Conservation (phyloP, 768 basidiomycete species). For the Russula dissimulans region DNA sequence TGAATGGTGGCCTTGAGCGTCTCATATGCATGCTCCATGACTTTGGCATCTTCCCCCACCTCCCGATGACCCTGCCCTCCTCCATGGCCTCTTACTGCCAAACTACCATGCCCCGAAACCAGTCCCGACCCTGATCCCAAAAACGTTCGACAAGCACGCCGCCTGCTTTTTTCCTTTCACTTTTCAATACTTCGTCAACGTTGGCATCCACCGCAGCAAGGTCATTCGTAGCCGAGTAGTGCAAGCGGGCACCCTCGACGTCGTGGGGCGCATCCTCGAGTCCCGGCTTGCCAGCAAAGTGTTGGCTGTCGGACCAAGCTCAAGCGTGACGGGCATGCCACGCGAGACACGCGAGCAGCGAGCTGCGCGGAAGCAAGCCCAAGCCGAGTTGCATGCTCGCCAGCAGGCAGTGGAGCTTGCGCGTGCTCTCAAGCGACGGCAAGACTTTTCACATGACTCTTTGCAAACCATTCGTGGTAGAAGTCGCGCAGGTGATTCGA, state of each 20-base stretch:
- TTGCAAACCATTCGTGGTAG: constrained; percentile 12
- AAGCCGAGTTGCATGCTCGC: constrained; percentile 45
- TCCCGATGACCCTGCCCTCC: constrained; percentile 63
- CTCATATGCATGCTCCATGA: constrained; percentile 87
- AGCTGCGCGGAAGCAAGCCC: constrained; percentile 48
- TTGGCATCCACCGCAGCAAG: constrained; percentile 92
- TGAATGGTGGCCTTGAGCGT: too few species aligned
- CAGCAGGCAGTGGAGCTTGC: constrained; percentile 52
- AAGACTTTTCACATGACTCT: constrained; percentile 10
- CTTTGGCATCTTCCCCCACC: constrained; percentile 77
- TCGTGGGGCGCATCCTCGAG: constrained; percentile 89
- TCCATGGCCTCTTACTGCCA: constrained; percentile 72
- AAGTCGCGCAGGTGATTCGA: constrained; percentile 1
- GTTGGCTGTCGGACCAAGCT: constrained; percentile 74
- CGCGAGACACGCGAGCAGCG: constrained; percentile 70
- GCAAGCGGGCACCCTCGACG: constrained; percentile 87
- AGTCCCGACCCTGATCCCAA: constrained; percentile 55
- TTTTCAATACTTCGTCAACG: constrained; percentile 95
- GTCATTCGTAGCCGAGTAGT: constrained; percentile 86
- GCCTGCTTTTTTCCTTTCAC: constrained; percentile 87
- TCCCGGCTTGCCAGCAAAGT: constrained; percentile 87
- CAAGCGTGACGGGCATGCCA: too few species aligned
- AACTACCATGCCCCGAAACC: constrained; percentile 46
- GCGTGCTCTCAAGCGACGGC: constrained; percentile 47
- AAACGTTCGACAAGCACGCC: constrained; percentile 68